Evolutionary conservation across 306 rosid genomes (phyloP).

Genomic region (Sesbania bispinosa): DNA sequence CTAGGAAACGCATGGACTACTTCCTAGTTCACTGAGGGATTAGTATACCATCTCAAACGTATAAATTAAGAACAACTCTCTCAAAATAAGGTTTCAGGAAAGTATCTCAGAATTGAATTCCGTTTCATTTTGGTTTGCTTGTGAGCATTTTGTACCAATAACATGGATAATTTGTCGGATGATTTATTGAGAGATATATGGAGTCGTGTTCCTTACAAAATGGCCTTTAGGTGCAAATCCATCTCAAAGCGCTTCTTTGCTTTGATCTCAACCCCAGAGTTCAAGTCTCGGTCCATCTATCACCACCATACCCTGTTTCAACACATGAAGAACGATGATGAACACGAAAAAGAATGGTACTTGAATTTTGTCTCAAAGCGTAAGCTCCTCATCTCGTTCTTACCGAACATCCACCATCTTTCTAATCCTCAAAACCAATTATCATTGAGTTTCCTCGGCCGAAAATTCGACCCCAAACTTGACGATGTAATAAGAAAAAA

Average conservation of each 20-base stretch:
- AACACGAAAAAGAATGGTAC: background rate
- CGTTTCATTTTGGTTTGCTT: too few relatives aligned
- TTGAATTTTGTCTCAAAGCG: background rate
- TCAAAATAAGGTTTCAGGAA: too few relatives aligned
- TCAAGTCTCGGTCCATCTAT: background rate
- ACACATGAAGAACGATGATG: background rate
- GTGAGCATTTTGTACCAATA: too few relatives aligned
- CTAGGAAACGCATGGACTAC: background rate
- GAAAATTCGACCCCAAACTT: background rate
- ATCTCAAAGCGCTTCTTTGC: conserved; percentile 10
- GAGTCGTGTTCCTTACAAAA: conserved; percentile 14
- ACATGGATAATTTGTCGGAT: conserved; percentile 6
- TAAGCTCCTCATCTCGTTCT: background rate
- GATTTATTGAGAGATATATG: conserved; percentile 15
- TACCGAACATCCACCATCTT: background rate
- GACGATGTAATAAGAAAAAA: background rate
- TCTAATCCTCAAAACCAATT: background rate
- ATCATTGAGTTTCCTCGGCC: background rate
- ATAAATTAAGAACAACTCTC: too few relatives aligned
- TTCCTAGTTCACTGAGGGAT: too few relatives aligned
- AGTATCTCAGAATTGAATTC: too few relatives aligned
- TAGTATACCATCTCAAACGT: too few relatives aligned
- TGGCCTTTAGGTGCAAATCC: conserved; percentile 12
- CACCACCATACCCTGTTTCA: background rate
- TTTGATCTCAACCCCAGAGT: background rate